These are phyloP conservation scores for Fusarium domesticum DNA, from an alignment of 2,329 filamentous ascomycete genomes.

Conservation along the genomic window DNA sequence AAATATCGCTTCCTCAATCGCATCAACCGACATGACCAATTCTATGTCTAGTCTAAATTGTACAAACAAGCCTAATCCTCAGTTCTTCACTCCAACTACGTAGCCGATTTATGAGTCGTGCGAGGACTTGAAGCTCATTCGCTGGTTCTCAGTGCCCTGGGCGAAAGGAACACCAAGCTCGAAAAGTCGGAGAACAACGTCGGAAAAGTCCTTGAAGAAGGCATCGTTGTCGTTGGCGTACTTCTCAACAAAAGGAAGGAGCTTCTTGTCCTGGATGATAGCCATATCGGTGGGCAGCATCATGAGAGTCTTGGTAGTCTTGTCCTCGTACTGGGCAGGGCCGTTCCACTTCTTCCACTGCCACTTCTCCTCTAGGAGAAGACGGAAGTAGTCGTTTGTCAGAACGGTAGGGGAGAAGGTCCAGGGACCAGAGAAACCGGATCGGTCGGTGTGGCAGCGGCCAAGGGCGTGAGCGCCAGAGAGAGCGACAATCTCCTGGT, in stretches of 20 bases:
- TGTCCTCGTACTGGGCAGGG: constrained; percentile 84
- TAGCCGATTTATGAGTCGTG: constrained; percentile 31
- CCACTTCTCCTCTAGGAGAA: constrained; percentile 92
- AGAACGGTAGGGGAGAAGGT: constrained; percentile 87
- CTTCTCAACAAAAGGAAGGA: constrained; percentile 74
- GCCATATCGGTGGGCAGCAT: constrained; percentile 94
- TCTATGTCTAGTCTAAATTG: constrained; percentile 15
- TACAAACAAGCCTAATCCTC: constrained; percentile 3
- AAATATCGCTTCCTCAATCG: constrained; percentile 25
- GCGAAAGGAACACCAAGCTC: constrained; percentile 92
- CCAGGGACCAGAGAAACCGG: constrained; percentile 86
- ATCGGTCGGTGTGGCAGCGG: constrained; percentile 85
- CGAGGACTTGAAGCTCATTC: constrained; percentile 63
- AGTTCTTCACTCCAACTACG: background rate
- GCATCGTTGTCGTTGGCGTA: constrained; percentile 87
- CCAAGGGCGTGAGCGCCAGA: constrained; percentile 82
- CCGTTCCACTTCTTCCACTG: constrained; percentile 87
- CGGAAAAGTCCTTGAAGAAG: constrained; percentile 92
- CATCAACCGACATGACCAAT: constrained; percentile 17
- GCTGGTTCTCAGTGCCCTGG: constrained; percentile 53
- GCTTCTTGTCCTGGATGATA: constrained; percentile 82
- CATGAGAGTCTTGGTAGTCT: constrained; percentile 84
- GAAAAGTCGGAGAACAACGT: constrained; percentile 77
- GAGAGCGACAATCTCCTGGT: constrained; percentile 93
- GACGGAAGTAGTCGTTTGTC: constrained; percentile 92